A percentile compares a stretch with the other conserved stretches of the same genome.
Evolutionary conservation across 1,284 basidiomycete species (phyloP).

Genomic region (Heterobasidion parviporum): DNA sequence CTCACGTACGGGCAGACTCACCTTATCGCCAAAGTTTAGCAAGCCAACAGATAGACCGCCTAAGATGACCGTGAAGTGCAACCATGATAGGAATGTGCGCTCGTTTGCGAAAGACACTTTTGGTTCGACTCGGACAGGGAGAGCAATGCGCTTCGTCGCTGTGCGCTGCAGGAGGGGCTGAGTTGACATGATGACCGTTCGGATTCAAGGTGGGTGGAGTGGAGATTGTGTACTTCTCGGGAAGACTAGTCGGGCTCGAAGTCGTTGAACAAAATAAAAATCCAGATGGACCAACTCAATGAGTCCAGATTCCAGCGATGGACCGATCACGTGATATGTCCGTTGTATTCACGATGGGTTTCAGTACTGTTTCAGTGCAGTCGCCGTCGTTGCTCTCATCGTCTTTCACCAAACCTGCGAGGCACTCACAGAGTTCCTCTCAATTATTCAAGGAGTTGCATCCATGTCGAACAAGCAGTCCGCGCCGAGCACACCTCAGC

Average conservation of each 20-base stretch:
- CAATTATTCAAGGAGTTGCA: too few species aligned
- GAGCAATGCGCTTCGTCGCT: slow-evolving; percentile 89
- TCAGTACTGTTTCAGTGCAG: too few species aligned
- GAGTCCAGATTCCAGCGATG: not conserved
- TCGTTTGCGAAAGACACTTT: slow-evolving; percentile 96
- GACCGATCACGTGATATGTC: not conserved
- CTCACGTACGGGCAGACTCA: slow-evolving; percentile 20
- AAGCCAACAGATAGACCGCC: slow-evolving; percentile 94
- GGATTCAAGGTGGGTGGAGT: slow-evolving; percentile 11
- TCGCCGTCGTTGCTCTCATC: too few species aligned
- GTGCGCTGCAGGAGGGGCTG: slow-evolving; percentile 97
- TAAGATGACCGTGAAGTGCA: slow-evolving; percentile 91
- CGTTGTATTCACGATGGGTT: too few species aligned
- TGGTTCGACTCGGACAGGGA: slow-evolving; percentile 90
- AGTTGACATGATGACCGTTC: slow-evolving; percentile 69
- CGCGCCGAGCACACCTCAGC: not conserved
- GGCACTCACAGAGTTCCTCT: too few species aligned
- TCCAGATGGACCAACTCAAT: not conserved
- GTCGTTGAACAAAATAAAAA: too few species aligned
- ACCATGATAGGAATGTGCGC: slow-evolving; percentile 93
- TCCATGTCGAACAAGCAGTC: not conserved
- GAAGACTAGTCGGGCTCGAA: not conserved
- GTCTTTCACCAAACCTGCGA: too few species aligned
- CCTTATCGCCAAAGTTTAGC: slow-evolving; percentile 94
- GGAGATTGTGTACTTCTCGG: slow-evolving; percentile 4